Percentiles rank a stretch among this genome's conserved stretches.
Conservation (phyloP, 169 alveolate genomes). For the Eimeria tenella region DNA sequence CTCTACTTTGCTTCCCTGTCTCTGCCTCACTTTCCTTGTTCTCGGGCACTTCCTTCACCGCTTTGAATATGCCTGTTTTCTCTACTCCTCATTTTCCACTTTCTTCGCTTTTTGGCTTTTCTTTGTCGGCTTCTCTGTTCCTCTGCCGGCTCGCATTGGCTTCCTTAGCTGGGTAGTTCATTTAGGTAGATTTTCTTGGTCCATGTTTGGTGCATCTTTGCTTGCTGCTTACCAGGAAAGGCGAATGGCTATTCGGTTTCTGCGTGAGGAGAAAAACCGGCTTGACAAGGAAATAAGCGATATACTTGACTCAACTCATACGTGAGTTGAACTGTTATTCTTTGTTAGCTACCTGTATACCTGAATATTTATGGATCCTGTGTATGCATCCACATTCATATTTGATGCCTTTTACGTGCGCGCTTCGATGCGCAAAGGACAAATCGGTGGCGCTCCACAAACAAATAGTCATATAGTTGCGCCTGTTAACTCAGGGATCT, state of each 20-base stretch:
- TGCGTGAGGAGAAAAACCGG: neutral
- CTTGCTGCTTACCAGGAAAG: neutral
- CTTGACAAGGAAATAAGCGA: neutral
- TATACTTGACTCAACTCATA: neutral
- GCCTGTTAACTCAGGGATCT: neutral
- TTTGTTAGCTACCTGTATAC: neutral
- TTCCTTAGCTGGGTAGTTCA: no score
- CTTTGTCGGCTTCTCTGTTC: no score
- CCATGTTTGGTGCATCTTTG: no score
- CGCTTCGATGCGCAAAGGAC: neutral
- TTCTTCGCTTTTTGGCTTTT: no score
- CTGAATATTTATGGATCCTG: neutral
- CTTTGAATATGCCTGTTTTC: no score
- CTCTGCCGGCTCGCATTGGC: no score
- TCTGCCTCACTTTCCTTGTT: no score
- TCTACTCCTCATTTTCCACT: no score
- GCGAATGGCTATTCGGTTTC: neutral
- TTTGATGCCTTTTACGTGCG: neutral
- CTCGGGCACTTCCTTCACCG: no score
- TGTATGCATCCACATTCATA: neutral
- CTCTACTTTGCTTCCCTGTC: no score
- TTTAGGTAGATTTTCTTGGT: no score
- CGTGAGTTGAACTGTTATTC: neutral
- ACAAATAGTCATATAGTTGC: neutral
- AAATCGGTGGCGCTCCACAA: no score